Base-by-base conservation (phyloP, 1,139 yeast genomes). In the Taiozyma onychis region DNA sequence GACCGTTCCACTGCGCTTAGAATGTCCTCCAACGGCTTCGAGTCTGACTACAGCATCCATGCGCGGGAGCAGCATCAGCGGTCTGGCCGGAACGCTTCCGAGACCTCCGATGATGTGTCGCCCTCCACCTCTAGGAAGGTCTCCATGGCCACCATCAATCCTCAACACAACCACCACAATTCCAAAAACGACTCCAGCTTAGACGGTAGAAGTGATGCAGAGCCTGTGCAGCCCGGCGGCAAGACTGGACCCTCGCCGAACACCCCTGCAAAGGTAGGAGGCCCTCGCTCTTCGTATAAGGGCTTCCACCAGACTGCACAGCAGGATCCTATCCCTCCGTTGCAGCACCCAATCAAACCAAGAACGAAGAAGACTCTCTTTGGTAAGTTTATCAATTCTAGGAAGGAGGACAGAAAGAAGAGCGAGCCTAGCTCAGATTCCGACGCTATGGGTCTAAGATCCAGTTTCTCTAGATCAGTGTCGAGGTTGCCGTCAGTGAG, bases 271-370 rank as follows among this genome's bases (percentile, higher is more conserved):
- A 35, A 18, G 7, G 35, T 18, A 27, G 24, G 46, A 28, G 55
- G 56, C 24, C 53, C 56, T 2, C 48, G 63, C 3, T 41, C 66
- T 60, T 61, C 70, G 46, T 78, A 78, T 57, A 70, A 68, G 49
- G 84, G 84, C 2, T 76, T 79, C 63, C 83, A 78, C 58, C 72
- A 71, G 42, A 68, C 69, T 42, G 67, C 67, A 39, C 58, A 66
- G 28, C 66, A 68, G 32, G 70, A 68, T 35, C 73, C 73, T 43
- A 63, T 75, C 1, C 83, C 84, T 1, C 82, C 83, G 1, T 67
- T 77, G 44, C 59, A 68, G 13, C 78, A 75, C 22, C 83, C 83
- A 2, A 73, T 78, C 18, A 77, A 61, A 44, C 82, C 83, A 2
- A 57, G 57, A 28, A 48, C 58, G 0, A 67, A 75, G 62, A 71